Base-by-base conservation (phyloP, 345 rosid genomes). In the Orychophragmus violaceus region DNA sequence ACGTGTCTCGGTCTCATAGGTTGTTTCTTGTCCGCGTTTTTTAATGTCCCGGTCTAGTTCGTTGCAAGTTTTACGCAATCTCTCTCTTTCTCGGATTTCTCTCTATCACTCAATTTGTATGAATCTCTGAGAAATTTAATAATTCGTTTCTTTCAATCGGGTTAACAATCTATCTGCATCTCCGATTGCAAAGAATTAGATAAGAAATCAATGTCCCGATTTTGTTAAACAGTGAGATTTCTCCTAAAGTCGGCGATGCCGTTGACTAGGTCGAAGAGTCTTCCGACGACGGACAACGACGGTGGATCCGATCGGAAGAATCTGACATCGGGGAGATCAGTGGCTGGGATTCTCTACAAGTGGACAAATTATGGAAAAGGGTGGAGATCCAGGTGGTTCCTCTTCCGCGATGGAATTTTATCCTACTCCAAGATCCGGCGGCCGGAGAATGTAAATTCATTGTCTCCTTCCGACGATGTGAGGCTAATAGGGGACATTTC, bases 331-430 rank as follows among this genome's bases (percentile, higher is more conserved):
- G 67, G 60, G 70, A 87, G 91, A 81, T 87, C 87, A 9, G 93
- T 94, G 2, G 97, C 96, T 50, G 99, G 99, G 52, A 79, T 88
- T 8, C 79, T 94, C 33, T 78, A 85, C 51, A 94, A 94, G 80
- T 94, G 99, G 99, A 94, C 99, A 3, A 94, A 94, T 78, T 94
- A 83, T 82, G 92, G 99, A 1, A 90, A 87, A 66, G 97, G 99
- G 12, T 94, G 99, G 98, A 90, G 97, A 84, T 88, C 91, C 59
- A 82, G 99, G 59, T 94, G 96, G 97, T 90, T 94, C 72, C 72
- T 82, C 22, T 85, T 94, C 45, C 83, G 84, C 33, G 85, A 89
- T 28, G 97, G 95, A 18, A 78, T 82, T 49, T 83, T 94, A 8
- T 90, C 93, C 5, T 94, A 94, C 70, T 90, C 91, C 7, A 90